Conservation (phyloP, 2,329 filamentous ascomycete genomes). For the Fusarium annulatum region DNA sequence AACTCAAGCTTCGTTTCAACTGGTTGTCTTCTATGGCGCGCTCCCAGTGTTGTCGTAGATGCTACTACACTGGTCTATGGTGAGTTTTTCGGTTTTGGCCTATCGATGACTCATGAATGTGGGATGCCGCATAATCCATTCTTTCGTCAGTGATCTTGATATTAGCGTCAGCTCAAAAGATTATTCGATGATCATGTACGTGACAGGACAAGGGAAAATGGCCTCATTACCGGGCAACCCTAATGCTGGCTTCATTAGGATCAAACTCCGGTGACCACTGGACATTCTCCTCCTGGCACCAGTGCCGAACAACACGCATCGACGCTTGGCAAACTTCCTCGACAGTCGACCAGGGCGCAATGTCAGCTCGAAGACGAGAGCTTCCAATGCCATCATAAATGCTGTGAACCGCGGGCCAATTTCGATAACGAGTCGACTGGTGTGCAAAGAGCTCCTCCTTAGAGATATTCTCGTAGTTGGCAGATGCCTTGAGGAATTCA, state of each 20-base stretch:
- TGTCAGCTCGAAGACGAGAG: constrained; percentile 46
- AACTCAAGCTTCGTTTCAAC: neutral
- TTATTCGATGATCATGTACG: neutral
- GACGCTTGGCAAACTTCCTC: constrained; percentile 56
- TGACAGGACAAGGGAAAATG: neutral
- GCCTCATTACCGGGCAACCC: constrained; percentile 19
- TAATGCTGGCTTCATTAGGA: constrained; percentile 39
- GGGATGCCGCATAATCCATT: neutral
- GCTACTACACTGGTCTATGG: neutral
- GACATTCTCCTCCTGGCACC: constrained; percentile 58
- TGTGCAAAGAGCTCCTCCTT: constrained; percentile 40
- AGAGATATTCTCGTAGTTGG: constrained; percentile 38
- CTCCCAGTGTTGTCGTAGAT: neutral
- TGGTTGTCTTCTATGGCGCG: neutral
- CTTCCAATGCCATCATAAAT: constrained; percentile 46
- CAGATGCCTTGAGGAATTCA: constrained; percentile 56
- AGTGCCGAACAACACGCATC: constrained; percentile 55
- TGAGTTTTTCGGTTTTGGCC: neutral
- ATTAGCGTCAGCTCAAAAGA: neutral
- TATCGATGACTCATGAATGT: neutral
- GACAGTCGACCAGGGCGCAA: constrained; percentile 56
- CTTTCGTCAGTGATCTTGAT: constrained; percentile 11
- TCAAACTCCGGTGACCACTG: constrained; percentile 57
- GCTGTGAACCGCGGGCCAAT: constrained; percentile 49
- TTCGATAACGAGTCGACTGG: constrained; percentile 43